Conservation (phyloP, 768 basidiomycete species). For the Lactarius psammicola region DNA sequence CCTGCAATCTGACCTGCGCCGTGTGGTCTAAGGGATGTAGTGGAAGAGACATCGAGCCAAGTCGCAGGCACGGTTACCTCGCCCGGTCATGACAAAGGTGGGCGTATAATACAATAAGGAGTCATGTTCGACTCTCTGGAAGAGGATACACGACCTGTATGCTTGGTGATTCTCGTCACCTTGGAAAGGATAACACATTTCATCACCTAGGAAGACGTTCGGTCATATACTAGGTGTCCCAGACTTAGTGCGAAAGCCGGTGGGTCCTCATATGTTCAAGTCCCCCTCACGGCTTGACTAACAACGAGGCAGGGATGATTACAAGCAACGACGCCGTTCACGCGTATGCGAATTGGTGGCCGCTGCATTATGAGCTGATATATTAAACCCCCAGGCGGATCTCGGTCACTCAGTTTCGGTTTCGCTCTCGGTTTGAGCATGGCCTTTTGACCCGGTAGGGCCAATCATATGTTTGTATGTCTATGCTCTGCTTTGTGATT, state of each 20-base stretch:
- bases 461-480: too few relatives aligned
- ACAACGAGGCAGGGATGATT: constrained; percentile 45
- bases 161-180: constrained; percentile 30
- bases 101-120: constrained; percentile 32
- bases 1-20: constrained; percentile 42
- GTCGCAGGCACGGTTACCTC: constrained; percentile 21
- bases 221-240: constrained; percentile 77
- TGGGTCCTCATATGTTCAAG: constrained; percentile 32
- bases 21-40: constrained; percentile 67
- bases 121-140: constrained; percentile 30
- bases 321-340: constrained; percentile 79
- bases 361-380: background rate
- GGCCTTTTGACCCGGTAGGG: too few relatives aligned
- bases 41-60: constrained; percentile 47
- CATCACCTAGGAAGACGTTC: constrained; percentile 59
- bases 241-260: constrained; percentile 76
- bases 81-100: constrained; percentile 24
- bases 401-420: too few relatives aligned
- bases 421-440: too few relatives aligned
- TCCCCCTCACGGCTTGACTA: constrained; percentile 8
- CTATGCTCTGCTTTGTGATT: too few relatives aligned
- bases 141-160: constrained; percentile 51
- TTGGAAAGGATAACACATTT: constrained; percentile 5
- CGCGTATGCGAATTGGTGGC: constrained; percentile 52
- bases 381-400: too few relatives aligned